Evolutionary conservation across 116 monocot genomes (phyloP).

Genomic region (Papilionanthe hybrid): DNA sequence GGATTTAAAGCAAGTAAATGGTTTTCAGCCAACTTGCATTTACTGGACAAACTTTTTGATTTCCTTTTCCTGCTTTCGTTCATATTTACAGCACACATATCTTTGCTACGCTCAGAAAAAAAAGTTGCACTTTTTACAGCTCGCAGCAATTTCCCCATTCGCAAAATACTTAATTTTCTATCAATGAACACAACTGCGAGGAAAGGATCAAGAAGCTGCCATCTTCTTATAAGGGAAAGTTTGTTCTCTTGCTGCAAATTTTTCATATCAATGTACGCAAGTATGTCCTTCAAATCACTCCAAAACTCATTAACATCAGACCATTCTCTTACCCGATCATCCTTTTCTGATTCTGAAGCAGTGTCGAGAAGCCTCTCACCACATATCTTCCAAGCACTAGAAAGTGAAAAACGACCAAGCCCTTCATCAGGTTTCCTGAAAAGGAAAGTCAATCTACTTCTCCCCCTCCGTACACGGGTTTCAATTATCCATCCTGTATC

Average conservation of each 20-base stretch:
- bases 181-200: conserved; percentile 66
- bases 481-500: conserved; percentile 57
- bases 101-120: conserved; percentile 7
- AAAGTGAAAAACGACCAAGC: conserved; percentile 32
- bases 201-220: conserved; percentile 89
- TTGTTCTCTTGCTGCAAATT: conserved; percentile 11
- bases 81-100: neutral
- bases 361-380: conserved; percentile 39
- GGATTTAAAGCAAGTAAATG: neutral
- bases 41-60: neutral
- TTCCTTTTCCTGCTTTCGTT: neutral
- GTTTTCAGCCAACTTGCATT: neutral
- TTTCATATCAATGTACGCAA: conserved; percentile 49
- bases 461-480: conserved; percentile 23
- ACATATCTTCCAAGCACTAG: conserved; percentile 58
- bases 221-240: conserved; percentile 37
- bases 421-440: conserved; percentile 34
- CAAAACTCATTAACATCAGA: conserved; percentile 45
- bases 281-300: conserved; percentile 40
- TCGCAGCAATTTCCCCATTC: conserved; percentile 40
- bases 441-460: conserved; percentile 18
- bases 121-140: conserved; percentile 48
- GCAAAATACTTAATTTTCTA: conserved; percentile 42
- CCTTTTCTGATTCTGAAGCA: conserved; percentile 4
- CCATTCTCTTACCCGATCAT: conserved; percentile 54